Conservation (phyloP, 2,329 filamentous ascomycete genomes). For the Arthrobotrys sphaeroides region DNA sequence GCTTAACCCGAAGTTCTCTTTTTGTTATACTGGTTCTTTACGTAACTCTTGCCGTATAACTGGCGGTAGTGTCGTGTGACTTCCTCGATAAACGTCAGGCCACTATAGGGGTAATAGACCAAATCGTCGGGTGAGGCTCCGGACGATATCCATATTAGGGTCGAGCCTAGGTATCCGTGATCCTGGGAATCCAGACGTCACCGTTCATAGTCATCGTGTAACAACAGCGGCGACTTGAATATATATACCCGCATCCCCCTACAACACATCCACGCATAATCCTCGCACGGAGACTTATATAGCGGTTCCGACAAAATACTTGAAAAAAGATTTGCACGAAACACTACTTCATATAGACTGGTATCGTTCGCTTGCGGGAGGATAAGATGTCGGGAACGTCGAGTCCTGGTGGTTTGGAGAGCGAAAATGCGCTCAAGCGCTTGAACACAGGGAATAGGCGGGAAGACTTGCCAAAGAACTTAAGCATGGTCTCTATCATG, state of each 20-base stretch:
- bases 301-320: background rate
- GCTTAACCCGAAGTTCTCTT: background rate
- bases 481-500: conserved; percentile 75
- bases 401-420: conserved; percentile 28
- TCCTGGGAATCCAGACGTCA: background rate
- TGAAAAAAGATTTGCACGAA: background rate
- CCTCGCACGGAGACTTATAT: conserved; percentile 2
- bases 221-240: background rate
- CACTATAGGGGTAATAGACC: background rate
- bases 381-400: conserved; percentile 35
- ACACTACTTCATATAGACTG: background rate
- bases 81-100: background rate
- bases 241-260: background rate
- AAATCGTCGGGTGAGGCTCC: background rate
- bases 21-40: background rate
- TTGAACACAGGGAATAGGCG: conserved; percentile 17
- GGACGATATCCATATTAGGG: background rate
- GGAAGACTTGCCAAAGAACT: conserved; percentile 71
- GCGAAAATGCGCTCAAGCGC: conserved; percentile 22
- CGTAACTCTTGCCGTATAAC: background rate
- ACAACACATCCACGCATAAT: conserved; percentile 1
- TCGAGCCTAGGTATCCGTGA: conserved; percentile 2
- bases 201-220: background rate
- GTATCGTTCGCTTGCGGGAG: background rate
- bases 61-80: background rate